phyloP scores from a whole-genome alignment of 2,329 filamentous ascomycete genomes.

The Paecilomyces fulvus region DNA sequence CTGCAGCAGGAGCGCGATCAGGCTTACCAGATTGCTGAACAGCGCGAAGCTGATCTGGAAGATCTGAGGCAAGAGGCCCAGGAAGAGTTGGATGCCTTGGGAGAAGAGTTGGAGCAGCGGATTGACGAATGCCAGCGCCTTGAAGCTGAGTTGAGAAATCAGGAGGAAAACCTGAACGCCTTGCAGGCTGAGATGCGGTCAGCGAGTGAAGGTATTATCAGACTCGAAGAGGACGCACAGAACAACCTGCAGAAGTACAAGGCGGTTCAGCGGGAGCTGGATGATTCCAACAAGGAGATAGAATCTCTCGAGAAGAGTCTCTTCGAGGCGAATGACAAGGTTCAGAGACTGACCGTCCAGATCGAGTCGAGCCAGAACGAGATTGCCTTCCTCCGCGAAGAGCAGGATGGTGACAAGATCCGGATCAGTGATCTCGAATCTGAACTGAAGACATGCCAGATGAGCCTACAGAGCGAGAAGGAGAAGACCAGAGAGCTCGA shows the following conservation, averaged over 20 bases:
- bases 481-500: conserved; percentile 66
- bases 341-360: conserved; percentile 78
- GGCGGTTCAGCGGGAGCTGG: conserved; percentile 72
- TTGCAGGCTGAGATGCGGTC: conserved; percentile 89
- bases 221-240: conserved; percentile 82
- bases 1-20: conserved; percentile 82
- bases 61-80: conserved; percentile 50
- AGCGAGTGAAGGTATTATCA: conserved; percentile 76
- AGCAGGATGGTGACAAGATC: conserved; percentile 96
- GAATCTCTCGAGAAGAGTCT: conserved; percentile 78
- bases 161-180: conserved; percentile 81
- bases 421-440: conserved; percentile 91
- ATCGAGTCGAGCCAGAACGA: conserved; percentile 88
- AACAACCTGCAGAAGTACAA: conserved; percentile 70
- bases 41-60: conserved; percentile 46
- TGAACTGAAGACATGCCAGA: conserved; percentile 67
- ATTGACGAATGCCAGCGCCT: conserved; percentile 62
- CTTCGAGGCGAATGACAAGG: conserved; percentile 77
- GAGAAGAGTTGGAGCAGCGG: conserved; percentile 62
- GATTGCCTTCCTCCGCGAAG: conserved; percentile 88
- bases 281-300: conserved; percentile 77
- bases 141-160: conserved; percentile 62
- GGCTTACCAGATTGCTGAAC: conserved; percentile 63
- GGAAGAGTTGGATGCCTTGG: conserved; percentile 49
- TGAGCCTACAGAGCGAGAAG: conserved; percentile 73